Base-by-base conservation (phyloP, 495 filamentous ascomycete genomes). In the Podospora appendiculata region DNA sequence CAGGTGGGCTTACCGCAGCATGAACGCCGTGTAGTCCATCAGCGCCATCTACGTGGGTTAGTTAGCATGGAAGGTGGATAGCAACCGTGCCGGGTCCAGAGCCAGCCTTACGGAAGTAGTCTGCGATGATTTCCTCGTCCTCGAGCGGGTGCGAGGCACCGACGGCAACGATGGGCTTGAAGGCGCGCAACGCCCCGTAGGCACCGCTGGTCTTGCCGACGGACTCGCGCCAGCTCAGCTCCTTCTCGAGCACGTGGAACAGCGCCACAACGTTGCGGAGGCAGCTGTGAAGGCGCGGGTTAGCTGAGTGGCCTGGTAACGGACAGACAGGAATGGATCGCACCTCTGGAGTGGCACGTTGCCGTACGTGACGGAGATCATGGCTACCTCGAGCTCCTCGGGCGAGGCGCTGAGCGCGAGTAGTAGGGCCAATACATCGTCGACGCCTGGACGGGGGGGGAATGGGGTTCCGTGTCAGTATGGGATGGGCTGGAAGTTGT, bases 11-110 rank as follows among this genome's bases (percentile, higher is more conserved):
- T 80, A 93, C 90, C 54, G 72, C 83, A 11, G 77, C 76, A 62
- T 96, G 90, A 35, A 97, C 89, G n/a, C 87, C 88, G 19, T 89
- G 91, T 6, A 99, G 78, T 2, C 93, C 93, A 63, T 99, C 93
- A 1, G 74, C 75, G 34, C 93, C 93, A 70, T 98, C 91, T 96
- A 60, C 1, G 38, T 34, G 2, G 16, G 44, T 47, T 10, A 43
- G 48, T 36, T 47, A 43, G 35, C 38, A 16, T 32, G 35, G 25
- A 25, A 25, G 5, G 25, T 25, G 5, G 5, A 25, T 5, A 25
- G 25, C 25, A 25, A 25, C 25, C 25, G 25, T 25, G 25, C 25
- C 25, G 25, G 25, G 25, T 25, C 25, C 25, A n/a, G n/a, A n/a
- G n/a, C n/a, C n/a, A 25, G 25, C 25, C 55, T 57, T 68, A 96